phyloP scores from a whole-genome alignment of 1,139 yeast species.

The Kodamaea fungicola region DNA sequence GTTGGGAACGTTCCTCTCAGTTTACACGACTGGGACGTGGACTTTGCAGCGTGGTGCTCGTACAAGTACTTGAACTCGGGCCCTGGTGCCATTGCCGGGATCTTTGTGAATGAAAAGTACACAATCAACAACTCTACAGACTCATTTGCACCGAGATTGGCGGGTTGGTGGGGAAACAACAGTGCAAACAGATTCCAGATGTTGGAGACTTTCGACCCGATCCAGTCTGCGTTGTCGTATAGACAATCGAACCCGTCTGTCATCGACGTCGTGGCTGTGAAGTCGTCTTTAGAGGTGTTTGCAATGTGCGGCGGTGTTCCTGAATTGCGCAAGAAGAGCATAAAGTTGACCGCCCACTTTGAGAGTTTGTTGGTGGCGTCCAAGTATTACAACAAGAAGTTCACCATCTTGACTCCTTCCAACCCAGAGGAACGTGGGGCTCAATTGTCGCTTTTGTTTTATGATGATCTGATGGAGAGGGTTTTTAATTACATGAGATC shows the following conservation, averaged over 20 bases:
- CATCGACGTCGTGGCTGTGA: slow-evolving; percentile 70
- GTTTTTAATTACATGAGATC: slow-evolving; percentile 50
- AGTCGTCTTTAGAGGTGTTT: slow-evolving; percentile 63
- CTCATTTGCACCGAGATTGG: slow-evolving; percentile 60
- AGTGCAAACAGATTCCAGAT: slow-evolving; percentile 67
- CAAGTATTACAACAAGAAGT: slow-evolving; percentile 39
- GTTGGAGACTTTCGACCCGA: slow-evolving; percentile 77
- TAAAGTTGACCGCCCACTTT: slow-evolving; percentile 56
- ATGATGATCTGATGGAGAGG: slow-evolving; percentile 53
- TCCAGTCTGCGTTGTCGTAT: slow-evolving; percentile 78
- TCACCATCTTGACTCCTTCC: slow-evolving; percentile 71
- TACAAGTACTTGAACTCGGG: slow-evolving; percentile 90
- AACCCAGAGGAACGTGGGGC: slow-evolving; percentile 64
- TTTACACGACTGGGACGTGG: slow-evolving; percentile 85
- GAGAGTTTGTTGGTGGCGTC: slow-evolving; percentile 44
- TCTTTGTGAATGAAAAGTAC: slow-evolving; percentile 61
- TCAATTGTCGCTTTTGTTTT: slow-evolving; percentile 72
- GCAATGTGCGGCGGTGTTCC: slow-evolving; percentile 61
- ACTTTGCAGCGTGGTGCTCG: slow-evolving; percentile 93
- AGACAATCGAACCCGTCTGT: slow-evolving; percentile 94
- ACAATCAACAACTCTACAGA: slow-evolving; percentile 31
- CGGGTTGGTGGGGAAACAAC: slow-evolving; percentile 98
- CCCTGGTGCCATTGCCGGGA: slow-evolving; percentile 88
- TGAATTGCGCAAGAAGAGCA: slow-evolving; percentile 53
- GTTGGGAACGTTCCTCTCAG: slow-evolving; percentile 78